Evolutionary conservation across 192 early-diverging fungal genomes (phyloP).

Genomic region (Martensiomyces pterosporus): DNA sequence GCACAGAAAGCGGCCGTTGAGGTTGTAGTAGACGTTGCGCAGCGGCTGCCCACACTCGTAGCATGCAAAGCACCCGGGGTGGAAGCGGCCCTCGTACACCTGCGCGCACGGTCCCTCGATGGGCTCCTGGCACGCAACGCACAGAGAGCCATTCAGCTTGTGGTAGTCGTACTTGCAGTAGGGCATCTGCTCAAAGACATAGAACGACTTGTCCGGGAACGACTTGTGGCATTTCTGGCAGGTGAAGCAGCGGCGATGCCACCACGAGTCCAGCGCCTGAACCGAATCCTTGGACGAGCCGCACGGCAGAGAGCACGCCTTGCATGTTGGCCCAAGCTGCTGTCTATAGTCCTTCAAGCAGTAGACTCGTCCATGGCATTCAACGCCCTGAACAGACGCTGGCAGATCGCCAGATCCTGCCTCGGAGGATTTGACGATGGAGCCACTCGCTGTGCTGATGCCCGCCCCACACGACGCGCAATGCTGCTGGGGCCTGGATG

Average conservation of each 20-base stretch:
- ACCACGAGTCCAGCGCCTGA: slow-evolving; percentile 62
- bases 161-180: slow-evolving; percentile 87
- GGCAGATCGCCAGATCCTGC: slow-evolving; percentile 22
- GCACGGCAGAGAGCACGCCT: slow-evolving; percentile 28
- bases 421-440: slow-evolving; percentile 23
- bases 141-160: slow-evolving; percentile 79
- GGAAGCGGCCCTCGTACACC: slow-evolving; percentile 80
- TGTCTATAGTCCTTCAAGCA: slow-evolving; percentile 40
- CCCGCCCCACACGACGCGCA: slow-evolving; percentile 33
- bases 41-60: slow-evolving; percentile 35
- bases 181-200: slow-evolving; percentile 81
- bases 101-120: slow-evolving; percentile 92
- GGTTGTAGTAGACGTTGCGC: slow-evolving; percentile 50
- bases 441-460: slow-evolving; percentile 8
- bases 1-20: slow-evolving; percentile 43
- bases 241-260: slow-evolving; percentile 61
- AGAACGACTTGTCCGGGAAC: slow-evolving; percentile 69
- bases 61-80: slow-evolving; percentile 84
- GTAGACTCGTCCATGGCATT: slow-evolving; percentile 39
- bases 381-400: slow-evolving; percentile 21
- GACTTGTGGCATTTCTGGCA: slow-evolving; percentile 65
- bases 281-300: slow-evolving; percentile 37
- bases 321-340: slow-evolving; percentile 8
- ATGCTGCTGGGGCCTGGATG: no score
- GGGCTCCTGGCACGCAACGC: slow-evolving; percentile 68